Evolutionary conservation across 106 monocot species (phyloP).

Genomic region (Gastrodia elata): DNA sequence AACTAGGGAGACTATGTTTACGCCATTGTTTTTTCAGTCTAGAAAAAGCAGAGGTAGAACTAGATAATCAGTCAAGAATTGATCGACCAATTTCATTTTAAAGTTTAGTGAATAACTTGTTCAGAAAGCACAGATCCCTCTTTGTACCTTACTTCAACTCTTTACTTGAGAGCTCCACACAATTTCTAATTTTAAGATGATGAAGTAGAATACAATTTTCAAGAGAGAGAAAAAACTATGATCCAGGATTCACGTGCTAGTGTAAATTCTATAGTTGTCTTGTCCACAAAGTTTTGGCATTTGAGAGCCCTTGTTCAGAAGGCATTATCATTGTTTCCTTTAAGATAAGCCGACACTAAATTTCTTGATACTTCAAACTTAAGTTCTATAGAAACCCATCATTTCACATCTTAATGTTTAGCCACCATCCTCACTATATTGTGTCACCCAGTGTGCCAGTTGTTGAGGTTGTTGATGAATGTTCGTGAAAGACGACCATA

Average conservation of each 20-base stretch:
- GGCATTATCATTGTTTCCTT: constrained; percentile 79
- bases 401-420: constrained; percentile 67
- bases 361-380: constrained; percentile 87
- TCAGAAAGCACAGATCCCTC: constrained; percentile 46
- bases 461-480: constrained; percentile 73
- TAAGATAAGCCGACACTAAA: constrained; percentile 62
- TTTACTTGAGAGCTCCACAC: constrained; percentile 53
- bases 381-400: constrained; percentile 83
- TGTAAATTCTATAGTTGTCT: constrained; percentile 18
- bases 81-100: constrained; percentile 73
- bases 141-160: constrained; percentile 99
- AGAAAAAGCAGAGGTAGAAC: constrained; percentile 40
- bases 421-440: constrained; percentile 31
- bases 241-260: constrained; percentile 10
- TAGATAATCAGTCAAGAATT: constrained; percentile 44
- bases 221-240: constrained; percentile 66
- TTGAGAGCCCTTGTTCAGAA: constrained; percentile 58
- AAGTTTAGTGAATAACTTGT: constrained; percentile 50
- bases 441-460: constrained; percentile 25
- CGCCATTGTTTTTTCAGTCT: constrained; percentile 72
- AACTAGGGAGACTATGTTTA: constrained; percentile 60
- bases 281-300: constrained; percentile 63
- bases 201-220: constrained; percentile 13
- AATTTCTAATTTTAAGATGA: constrained; percentile 46
- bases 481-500: too few relatives aligned